Percentiles rank a stretch among this genome's conserved stretches.
These are phyloP conservation scores for Secale cereale DNA, from an alignment of 176 grass and related monocot species.

Conservation along the genomic window DNA sequence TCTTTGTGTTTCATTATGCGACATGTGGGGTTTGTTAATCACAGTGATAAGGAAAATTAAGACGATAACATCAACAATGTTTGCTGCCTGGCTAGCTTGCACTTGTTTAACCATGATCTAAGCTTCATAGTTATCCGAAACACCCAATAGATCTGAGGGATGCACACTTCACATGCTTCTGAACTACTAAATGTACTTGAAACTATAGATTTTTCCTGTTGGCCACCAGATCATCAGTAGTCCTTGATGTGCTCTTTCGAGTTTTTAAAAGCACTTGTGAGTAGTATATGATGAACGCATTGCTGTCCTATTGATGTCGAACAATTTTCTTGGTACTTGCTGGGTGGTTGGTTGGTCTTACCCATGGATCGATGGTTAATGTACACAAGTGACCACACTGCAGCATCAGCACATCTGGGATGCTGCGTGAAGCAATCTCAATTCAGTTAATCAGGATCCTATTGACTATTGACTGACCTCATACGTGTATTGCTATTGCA, in stretches of 20 bases:
- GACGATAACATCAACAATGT: conserved; percentile 12
- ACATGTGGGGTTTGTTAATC: conserved; percentile 23
- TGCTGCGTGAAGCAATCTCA: not conserved
- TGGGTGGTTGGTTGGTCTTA: not conserved
- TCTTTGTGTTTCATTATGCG: conserved; percentile 4
- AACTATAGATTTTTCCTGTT: conserved; percentile 8
- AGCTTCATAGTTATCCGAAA: conserved; percentile 20
- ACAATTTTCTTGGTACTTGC: not conserved
- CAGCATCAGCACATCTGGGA: conserved; percentile 1
- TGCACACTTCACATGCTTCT: not conserved
- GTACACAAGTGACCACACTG: not conserved
- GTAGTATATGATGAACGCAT: not conserved
- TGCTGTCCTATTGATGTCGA: not conserved
- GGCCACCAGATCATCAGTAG: conserved; percentile 16
- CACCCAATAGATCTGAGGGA: not conserved
- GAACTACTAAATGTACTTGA: not conserved
- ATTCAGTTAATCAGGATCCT: conserved; percentile 10
- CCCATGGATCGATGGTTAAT: not conserved
- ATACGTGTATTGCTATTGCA: conserved; percentile 11
- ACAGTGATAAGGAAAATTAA: conserved; percentile 19
- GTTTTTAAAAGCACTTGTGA: not conserved
- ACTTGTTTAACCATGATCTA: conserved; percentile 37
- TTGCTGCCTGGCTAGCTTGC: conserved; percentile 26
- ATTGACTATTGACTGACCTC: not conserved
- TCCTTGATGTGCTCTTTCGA: not conserved